Evolutionary conservation across 495 filamentous ascomycete species (phyloP).

Genomic region (Achaetomiella virescens): DNA sequence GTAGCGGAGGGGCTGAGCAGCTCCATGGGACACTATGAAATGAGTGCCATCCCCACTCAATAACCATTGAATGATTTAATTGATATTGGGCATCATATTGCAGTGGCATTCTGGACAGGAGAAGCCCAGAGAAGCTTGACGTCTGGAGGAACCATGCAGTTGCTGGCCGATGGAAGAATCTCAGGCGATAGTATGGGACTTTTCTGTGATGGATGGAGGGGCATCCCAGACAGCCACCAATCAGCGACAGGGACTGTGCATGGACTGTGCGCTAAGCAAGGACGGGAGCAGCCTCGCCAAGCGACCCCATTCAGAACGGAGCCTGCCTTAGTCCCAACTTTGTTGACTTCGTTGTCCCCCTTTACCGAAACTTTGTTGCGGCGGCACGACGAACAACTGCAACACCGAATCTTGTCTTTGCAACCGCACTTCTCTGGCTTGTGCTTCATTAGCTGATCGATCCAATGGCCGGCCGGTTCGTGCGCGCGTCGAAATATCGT

Average conservation of each 20-base stretch:
- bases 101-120: no score
- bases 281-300: conserved; percentile 2
- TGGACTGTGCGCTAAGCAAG: not conserved
- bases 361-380: not conserved
- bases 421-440: not conserved
- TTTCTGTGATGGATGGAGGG: not conserved
- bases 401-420: not conserved
- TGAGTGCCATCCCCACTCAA: no score
- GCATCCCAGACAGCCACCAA: conserved; percentile 1
- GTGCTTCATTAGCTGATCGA: not conserved
- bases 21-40: not conserved
- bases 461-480: conserved; percentile 91
- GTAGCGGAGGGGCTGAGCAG: not conserved
- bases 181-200: not conserved
- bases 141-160: no score
- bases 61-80: no score
- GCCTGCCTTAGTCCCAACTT: not conserved
- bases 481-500: conserved; percentile 98
- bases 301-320: not conserved
- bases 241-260: conserved; percentile 5
- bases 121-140: no score
- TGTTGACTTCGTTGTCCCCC: not conserved
- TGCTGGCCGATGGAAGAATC: no score
- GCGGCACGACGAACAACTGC: not conserved
- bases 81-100: no score